Evolutionary conservation across 2,329 filamentous ascomycete genomes (phyloP).

Genomic region (Fonsecaea erecta): DNA sequence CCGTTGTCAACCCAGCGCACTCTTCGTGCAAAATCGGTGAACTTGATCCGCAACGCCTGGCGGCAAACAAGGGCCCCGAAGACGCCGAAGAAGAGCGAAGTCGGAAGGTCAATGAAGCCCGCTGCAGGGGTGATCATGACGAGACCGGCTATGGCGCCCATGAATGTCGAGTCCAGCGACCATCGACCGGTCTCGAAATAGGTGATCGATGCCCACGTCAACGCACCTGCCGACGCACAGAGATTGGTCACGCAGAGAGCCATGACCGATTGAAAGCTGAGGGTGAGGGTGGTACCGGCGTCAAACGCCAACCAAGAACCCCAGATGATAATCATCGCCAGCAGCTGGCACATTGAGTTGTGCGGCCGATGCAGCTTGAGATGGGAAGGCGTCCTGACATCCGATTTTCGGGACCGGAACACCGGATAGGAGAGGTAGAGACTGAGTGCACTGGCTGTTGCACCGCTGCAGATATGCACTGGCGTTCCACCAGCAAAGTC

Average conservation of each 20-base stretch:
- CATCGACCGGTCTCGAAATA: constrained; percentile 51
- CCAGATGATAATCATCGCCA: constrained; percentile 58
- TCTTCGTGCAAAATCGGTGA: constrained; percentile 53
- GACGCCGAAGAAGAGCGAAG: constrained; percentile 56
- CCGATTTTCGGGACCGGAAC: constrained; percentile 53
- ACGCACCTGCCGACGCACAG: constrained; percentile 53
- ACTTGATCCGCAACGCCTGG: constrained; percentile 60
- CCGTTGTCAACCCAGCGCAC: constrained; percentile 61
- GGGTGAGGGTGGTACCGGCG: constrained; percentile 54
- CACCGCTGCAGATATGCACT: constrained; percentile 73
- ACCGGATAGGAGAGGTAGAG: constrained; percentile 58
- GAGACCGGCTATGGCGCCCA: constrained; percentile 58
- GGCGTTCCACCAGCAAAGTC: constrained; percentile 78
- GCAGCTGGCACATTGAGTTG: constrained; percentile 55
- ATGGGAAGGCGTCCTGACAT: constrained; percentile 50
- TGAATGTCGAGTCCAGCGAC: constrained; percentile 57
- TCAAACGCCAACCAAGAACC: constrained; percentile 59
- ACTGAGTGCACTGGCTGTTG: constrained; percentile 49
- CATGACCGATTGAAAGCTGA: constrained; percentile 58
- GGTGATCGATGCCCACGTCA: constrained; percentile 55
- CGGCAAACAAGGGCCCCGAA: constrained; percentile 54
- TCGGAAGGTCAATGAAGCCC: constrained; percentile 56
- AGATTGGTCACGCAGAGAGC: constrained; percentile 57
- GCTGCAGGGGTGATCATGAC: constrained; percentile 60
- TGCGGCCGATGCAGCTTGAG: constrained; percentile 55